phyloP scores from a whole-genome alignment of 73 alveolate species.

The Stentor coeruleus region DNA sequence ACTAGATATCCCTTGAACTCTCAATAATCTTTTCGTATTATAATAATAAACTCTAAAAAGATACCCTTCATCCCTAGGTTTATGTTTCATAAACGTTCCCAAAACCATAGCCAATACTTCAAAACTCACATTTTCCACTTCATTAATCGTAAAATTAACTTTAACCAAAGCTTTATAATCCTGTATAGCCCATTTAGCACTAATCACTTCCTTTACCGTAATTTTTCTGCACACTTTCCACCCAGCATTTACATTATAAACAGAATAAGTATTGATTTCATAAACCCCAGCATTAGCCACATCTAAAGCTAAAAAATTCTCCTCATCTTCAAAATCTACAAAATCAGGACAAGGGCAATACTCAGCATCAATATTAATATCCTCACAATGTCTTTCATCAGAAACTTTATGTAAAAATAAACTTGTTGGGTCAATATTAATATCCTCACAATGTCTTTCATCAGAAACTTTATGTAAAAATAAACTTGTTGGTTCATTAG shows the following conservation, averaged over 20 bases:
- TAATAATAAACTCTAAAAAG: no score
- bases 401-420: no score
- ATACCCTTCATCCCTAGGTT: not conserved
- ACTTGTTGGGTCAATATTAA: not conserved
- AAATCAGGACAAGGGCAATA: not conserved
- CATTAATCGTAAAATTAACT: not conserved
- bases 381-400: slow-evolving; percentile 25
- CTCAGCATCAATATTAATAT: slow-evolving; percentile 14
- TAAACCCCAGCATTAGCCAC: not conserved
- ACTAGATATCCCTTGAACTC: not conserved
- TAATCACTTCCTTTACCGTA: not conserved
- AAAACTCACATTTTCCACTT: no score
- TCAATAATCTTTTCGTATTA: not conserved
- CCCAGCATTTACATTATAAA: not conserved
- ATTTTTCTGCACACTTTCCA: slow-evolving; percentile 2
- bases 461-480: slow-evolving; percentile 3
- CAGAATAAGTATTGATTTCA: not conserved
- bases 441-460: slow-evolving; percentile 28
- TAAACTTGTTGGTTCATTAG: no score
- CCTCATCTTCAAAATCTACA: not conserved
- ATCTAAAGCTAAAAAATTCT: not conserved
- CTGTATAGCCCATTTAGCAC: not conserved
- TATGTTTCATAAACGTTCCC: not conserved
- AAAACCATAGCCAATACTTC: not conserved
- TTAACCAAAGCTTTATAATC: not conserved